These are phyloP conservation scores for Kingdonia uniflora DNA, from an alignment of 164 flowering plant genomes.

Conservation along the genomic window DNA sequence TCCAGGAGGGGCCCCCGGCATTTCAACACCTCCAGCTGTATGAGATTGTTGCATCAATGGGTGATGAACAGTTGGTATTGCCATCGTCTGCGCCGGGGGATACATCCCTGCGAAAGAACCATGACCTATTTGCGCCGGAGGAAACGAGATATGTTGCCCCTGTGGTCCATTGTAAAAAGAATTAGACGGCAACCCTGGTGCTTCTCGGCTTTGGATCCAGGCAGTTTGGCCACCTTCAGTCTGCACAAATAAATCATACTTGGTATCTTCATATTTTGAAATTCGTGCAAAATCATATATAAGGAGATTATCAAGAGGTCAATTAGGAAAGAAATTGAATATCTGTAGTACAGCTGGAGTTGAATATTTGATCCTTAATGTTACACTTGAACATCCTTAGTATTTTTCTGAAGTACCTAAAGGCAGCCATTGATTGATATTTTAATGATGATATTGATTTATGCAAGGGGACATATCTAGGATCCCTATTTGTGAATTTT, in stretches of 20 bases:
- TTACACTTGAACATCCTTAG: no score
- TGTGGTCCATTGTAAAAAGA: slow-evolving; percentile 82
- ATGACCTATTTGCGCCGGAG: slow-evolving; percentile 63
- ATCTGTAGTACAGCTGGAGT: not conserved
- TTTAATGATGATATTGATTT: no score
- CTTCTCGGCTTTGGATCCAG: slow-evolving; percentile 72
- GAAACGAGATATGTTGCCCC: slow-evolving; percentile 67
- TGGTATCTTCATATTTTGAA: no score
- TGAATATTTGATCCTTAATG: no score
- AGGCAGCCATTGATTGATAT: no score
- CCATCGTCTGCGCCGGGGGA: slow-evolving; percentile 63
- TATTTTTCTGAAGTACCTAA: no score
- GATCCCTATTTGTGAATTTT: no score
- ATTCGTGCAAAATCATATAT: not conserved
- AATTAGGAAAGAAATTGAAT: not conserved
- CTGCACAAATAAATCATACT: slow-evolving; percentile 29
- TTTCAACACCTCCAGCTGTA: slow-evolving; percentile 64
- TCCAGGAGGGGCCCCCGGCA: slow-evolving; percentile 54
- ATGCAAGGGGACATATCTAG: no score
- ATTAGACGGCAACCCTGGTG: slow-evolving; percentile 49
- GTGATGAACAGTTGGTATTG: slow-evolving; percentile 59
- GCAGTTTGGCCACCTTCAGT: slow-evolving; percentile 64
- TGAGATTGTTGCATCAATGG: slow-evolving; percentile 80
- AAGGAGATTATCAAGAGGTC: not conserved
- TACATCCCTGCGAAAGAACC: slow-evolving; percentile 61